Base-by-base conservation (phyloP, 2,329 filamentous ascomycete species). In the Xylariaceae sp. region DNA sequence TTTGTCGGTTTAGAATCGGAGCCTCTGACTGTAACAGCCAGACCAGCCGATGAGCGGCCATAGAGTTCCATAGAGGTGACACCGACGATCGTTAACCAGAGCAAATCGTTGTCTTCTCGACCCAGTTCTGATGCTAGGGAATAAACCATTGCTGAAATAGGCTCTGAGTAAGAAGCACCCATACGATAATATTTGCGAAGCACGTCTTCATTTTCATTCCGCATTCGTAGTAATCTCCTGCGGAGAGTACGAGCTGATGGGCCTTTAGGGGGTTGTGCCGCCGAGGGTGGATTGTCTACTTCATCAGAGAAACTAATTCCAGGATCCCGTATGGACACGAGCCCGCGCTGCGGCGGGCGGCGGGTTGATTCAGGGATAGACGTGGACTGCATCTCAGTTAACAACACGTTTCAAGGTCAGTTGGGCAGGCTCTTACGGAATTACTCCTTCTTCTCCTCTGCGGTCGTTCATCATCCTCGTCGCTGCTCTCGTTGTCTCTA, bases 21-120 rank as follows among this genome's bases (percentile, higher is more conserved):
- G 59, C 74, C 74, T 40, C 81, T 79, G 14, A 83, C 77, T 1
- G 82, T 78, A 1, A 86, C 81, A 18, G 89, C 88, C 26, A 95
- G 81, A 20, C 91, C 91, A 12, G 90, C 88, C 44, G 90, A 91
- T 19, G 91, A 93, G 53, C 91, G 87, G 16, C 93, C 93, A 63
- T 95, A 96, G 0, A 97, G 82, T 71, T 97, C 93, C 74, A 96
- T 88, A 16, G 92, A 96, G n/a, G 90, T 92, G 37, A 96, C 91
- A 5, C 95, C 95, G 21, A 99, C 91, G 67, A 98, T 96, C 5
- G 92, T 87, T 56, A 96, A 82, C 95, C 95, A 99, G 14, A 99
- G 81, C 20, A 98, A 80, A 67, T 99, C 93, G 67, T 98, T 99
- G 73, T 98, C 93, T 79, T 98, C 95, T 50, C 93, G 89, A 60